Base-by-base conservation (phyloP, 148 eudicot species). In the Polygonum maritimum region DNA sequence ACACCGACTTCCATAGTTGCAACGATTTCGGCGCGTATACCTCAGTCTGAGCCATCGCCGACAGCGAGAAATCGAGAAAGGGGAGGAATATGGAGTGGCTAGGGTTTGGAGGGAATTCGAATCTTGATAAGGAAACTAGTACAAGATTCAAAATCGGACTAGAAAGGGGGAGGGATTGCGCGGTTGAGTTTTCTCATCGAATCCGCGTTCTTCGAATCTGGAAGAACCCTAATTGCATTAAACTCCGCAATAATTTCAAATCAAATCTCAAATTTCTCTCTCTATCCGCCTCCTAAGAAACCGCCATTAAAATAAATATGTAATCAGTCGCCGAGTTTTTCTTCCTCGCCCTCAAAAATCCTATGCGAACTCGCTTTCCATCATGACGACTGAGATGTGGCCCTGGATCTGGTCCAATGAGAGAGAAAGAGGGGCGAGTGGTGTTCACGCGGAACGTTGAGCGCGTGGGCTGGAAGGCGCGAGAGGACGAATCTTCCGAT, bases 1-100 rank as follows among this genome's bases (percentile, higher is more conserved):
- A 41, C 63, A 95, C 85, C 13, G 99, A 84, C 73, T 84, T 83
- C 97, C 94, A 95, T 54, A 91, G 79, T 65, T 95, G 96, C 44
- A 87, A 74, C 14, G 88, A 84, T 74, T 88, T 86, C 52, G 97
- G 92, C 76, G 96, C 86, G 75, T 89, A 89, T 21, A 88, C 90
- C 48, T 91, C 97, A 22, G 83, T 77, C 76, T 82, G 86, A 71
- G 91, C 84, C 82, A 93, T 83, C 75, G 51, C 19, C 6, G 10
- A 36, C 10, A 44, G 47, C 1, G 47, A 44, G 69, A 41, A 71
- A 39, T 16, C 19, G 18, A 22, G 36, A n/a, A 33, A 8, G 1
- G 19, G 60, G 65, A 49, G 49, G 26, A 52, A 44, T 6, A 44
- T 44, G 8, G 47, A 16, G 48, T 74, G 78, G 65, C 75, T 84